Conservation (phyloP, 2,329 filamentous ascomycete genomes). For the Volutella citrinella region DNA sequence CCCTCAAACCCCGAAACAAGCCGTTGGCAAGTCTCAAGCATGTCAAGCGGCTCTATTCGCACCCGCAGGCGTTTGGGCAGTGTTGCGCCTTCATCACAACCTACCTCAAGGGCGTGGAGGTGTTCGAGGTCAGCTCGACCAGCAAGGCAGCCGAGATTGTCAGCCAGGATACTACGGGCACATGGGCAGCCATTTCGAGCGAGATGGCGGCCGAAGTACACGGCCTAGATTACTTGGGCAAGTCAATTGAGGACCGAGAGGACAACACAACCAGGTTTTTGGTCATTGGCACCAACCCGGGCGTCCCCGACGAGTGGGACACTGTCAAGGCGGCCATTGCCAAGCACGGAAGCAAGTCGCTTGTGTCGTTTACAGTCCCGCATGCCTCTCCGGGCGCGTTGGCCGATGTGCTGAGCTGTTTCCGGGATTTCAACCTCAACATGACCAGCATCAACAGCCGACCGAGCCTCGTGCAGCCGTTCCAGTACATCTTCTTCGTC, state of each 20-base stretch:
- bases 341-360: slow-evolving; percentile 56
- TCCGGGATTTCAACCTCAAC: slow-evolving; percentile 70
- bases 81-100: slow-evolving; percentile 72
- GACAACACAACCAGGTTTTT: slow-evolving; percentile 82
- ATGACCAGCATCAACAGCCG: slow-evolving; percentile 88
- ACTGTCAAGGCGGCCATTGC: slow-evolving; percentile 24
- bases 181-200: slow-evolving; percentile 75
- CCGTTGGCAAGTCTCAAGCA: slow-evolving; percentile 54
- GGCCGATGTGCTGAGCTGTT: slow-evolving; percentile 76
- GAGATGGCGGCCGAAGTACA: slow-evolving; percentile 67
- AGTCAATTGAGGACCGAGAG: slow-evolving; percentile 67
- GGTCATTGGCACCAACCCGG: slow-evolving; percentile 48
- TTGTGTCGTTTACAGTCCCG: slow-evolving; percentile 80
- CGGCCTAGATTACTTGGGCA: slow-evolving; percentile 66
- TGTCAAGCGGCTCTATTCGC: slow-evolving; percentile 79
- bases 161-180: slow-evolving; percentile 53
- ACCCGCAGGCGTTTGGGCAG: slow-evolving; percentile 94
- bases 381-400: slow-evolving; percentile 78
- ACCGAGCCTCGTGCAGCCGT: slow-evolving; percentile 70
- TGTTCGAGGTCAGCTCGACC: slow-evolving; percentile 81
- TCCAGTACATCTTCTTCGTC: slow-evolving; percentile 94
- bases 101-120: slow-evolving; percentile 71
- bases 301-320: slow-evolving; percentile 22
- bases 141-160: slow-evolving; percentile 81
- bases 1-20: slow-evolving; percentile 41